phyloP scores from a whole-genome alignment of 352 stramenopile genomes.

The Globisporangium nunn region DNA sequence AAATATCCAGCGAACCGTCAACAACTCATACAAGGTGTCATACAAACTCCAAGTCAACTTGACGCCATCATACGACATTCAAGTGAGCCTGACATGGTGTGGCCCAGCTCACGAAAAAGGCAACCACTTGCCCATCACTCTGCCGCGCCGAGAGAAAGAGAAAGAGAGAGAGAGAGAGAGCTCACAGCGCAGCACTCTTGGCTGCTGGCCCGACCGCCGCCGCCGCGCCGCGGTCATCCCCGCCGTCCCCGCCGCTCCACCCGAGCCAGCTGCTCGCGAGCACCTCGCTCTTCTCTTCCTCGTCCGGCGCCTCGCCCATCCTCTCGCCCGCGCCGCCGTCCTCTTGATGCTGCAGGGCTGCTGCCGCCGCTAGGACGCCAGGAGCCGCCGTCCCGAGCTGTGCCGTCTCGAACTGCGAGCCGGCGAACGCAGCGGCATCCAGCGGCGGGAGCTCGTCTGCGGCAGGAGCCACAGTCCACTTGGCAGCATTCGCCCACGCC shows the following conservation, averaged over 20 bases:
- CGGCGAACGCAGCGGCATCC: not conserved
- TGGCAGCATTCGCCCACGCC: constrained; percentile 11
- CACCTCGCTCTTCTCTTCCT: not conserved
- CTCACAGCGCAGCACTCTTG: not conserved
- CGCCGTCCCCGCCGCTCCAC: not conserved
- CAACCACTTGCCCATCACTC: not conserved
- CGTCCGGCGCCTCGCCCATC: not conserved
- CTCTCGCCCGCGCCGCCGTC: not conserved
- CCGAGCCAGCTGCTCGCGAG: constrained; percentile 11
- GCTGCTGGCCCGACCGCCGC: too few species aligned
- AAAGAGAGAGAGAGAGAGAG: too few species aligned
- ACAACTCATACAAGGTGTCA: not conserved
- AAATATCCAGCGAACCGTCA: not conserved
- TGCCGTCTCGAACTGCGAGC: not conserved
- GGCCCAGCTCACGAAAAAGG: not conserved
- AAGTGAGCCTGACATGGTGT: not conserved
- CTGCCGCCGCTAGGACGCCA: not conserved
- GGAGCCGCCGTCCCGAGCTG: not conserved
- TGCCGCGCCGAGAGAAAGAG: too few species aligned
- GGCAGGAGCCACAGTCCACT: constrained; percentile 1
- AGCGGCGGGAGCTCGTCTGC: not conserved
- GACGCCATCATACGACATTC: not conserved
- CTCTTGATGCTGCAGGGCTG: not conserved
- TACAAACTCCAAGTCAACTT: not conserved
- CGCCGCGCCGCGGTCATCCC: too few species aligned